Evolutionary conservation across 2,329 filamentous ascomycete species (phyloP).

Genomic region (Penicillium occitanis): DNA sequence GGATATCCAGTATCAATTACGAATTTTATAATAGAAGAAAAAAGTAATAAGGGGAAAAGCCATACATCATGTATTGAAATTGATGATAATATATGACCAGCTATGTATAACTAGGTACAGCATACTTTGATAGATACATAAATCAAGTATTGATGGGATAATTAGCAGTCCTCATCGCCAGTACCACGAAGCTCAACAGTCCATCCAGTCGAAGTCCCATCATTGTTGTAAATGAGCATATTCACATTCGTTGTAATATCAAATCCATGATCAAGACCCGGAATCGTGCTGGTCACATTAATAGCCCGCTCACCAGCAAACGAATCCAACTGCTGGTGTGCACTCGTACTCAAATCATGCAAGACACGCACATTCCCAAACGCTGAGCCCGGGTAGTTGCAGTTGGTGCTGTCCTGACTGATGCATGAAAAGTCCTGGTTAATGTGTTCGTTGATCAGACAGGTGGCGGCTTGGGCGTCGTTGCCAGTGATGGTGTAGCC

Average conservation of each 20-base stretch:
- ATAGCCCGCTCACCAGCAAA: not conserved
- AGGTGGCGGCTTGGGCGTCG: not conserved
- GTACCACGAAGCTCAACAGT: not conserved
- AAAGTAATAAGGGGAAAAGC: too few species aligned
- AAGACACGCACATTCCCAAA: not conserved
- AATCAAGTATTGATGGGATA: too few species aligned
- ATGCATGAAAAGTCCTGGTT: slow-evolving; percentile 6
- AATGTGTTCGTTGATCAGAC: slow-evolving; percentile 3
- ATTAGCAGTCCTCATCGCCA: not conserved
- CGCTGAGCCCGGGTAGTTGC: not conserved
- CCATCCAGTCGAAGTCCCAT: not conserved
- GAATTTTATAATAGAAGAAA: too few species aligned
- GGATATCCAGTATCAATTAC: too few species aligned
- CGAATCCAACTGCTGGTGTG: not conserved
- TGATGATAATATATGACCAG: too few species aligned
- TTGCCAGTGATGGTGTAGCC: slow-evolving; percentile 1
- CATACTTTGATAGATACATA: too few species aligned
- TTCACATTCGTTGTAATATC: not conserved
- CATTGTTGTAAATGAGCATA: not conserved
- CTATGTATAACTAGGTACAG: too few species aligned
- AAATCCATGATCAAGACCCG: not conserved
- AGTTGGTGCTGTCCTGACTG: not conserved
- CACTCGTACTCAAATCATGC: not conserved
- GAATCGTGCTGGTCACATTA: not conserved
- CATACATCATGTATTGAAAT: too few species aligned